Conservation (phyloP, 2,329 filamentous ascomycete genomes). For the Mycosphaerella sp. region DNA sequence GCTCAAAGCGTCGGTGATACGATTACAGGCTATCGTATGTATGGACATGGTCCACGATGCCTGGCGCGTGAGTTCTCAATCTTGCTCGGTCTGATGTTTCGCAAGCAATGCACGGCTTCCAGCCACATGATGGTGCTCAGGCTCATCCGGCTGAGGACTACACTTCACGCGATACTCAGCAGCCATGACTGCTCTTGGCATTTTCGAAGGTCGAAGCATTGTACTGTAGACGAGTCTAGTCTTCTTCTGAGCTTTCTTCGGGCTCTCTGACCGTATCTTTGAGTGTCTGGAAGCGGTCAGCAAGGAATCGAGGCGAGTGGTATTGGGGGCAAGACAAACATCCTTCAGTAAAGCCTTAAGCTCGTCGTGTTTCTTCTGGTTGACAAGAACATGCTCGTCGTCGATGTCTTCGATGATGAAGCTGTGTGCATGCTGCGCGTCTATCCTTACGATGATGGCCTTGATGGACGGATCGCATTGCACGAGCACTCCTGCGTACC, state of each 20-base stretch:
- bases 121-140: neutral
- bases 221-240: conserved; percentile 18
- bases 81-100: too few species aligned
- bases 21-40: too few species aligned
- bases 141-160: neutral
- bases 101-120: neutral
- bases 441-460: conserved; percentile 73
- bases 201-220: neutral
- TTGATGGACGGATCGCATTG: conserved; percentile 84
- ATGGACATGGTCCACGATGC: too few species aligned
- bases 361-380: conserved; percentile 62
- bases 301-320: neutral
- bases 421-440: conserved; percentile 58
- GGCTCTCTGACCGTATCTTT: conserved; percentile 36
- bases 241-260: conserved; percentile 35
- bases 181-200: neutral
- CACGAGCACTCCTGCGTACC: conserved; percentile 58
- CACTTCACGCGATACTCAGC: neutral
- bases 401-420: conserved; percentile 77
- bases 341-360: conserved; percentile 65
- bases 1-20: too few species aligned
- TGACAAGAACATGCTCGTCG: conserved; percentile 68
- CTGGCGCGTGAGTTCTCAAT: too few species aligned
- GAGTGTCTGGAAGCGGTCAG: conserved; percentile 26
- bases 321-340: conserved; percentile 38